Percentiles rank a stretch among this genome's conserved stretches.
Conservation (phyloP, 2,329 filamentous ascomycete genomes). For the Bertia moriformis region DNA sequence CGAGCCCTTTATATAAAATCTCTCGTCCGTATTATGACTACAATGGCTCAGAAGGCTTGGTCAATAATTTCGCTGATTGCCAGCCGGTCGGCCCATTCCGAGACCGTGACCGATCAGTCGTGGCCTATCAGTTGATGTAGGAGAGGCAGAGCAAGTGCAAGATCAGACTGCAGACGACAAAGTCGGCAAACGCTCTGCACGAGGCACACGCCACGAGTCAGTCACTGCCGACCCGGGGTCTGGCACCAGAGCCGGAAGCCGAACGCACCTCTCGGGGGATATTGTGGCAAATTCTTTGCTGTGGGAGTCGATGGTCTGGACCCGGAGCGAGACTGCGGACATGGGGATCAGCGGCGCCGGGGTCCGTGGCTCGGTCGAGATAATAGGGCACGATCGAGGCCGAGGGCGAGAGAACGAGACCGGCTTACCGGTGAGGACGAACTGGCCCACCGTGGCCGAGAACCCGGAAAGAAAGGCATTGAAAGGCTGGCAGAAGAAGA, state of each 20-base stretch:
- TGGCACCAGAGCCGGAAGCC: no score
- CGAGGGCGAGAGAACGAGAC: not conserved
- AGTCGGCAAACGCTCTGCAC: conserved; percentile 83
- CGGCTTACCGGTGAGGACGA: conserved; percentile 79
- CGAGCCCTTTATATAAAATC: no score
- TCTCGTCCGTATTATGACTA: no score
- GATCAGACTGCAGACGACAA: conserved; percentile 83
- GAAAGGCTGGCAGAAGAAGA: conserved; percentile 67
- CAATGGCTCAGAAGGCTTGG: no score
- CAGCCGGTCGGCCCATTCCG: no score
- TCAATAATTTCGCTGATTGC: no score
- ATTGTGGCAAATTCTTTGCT: conserved; percentile 62
- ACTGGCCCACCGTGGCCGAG: conserved; percentile 86
- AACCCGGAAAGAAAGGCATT: conserved; percentile 97
- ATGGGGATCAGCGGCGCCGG: not conserved
- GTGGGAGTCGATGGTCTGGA: conserved; percentile 79
- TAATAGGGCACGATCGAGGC: conserved; percentile 4
- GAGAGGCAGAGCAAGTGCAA: conserved; percentile 98
- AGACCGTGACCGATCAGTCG: no score
- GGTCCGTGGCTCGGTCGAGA: no score
- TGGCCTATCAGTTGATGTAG: conserved; percentile 99
- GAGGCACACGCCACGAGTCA: no score
- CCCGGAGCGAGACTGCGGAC: conserved; percentile 54
- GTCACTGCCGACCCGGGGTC: no score
- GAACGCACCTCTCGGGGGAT: conserved; percentile 63